Conservation (phyloP, 306 rosid genomes). For the Neltuma alba region DNA sequence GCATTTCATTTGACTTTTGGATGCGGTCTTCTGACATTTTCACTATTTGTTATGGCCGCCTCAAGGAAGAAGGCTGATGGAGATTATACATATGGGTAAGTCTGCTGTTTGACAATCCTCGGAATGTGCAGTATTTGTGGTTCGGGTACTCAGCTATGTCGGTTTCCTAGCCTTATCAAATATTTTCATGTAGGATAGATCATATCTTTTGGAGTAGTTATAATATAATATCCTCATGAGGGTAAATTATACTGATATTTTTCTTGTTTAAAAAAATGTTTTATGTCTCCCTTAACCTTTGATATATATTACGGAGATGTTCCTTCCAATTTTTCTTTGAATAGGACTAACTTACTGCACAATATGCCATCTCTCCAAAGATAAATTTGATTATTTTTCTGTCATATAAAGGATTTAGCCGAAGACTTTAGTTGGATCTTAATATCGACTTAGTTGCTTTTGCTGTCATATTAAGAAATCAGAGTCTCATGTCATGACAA, state of each 20-base stretch:
- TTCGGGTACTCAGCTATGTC: neutral
- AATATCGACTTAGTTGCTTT: neutral
- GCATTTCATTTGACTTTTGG: conserved; percentile 98
- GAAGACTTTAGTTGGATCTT: too few species aligned
- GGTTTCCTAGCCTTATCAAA: neutral
- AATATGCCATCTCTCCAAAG: neutral
- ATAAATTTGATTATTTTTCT: neutral
- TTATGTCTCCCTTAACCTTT: too few species aligned
- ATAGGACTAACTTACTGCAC: neutral
- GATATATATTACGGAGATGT: too few species aligned
- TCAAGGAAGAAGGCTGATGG: conserved; percentile 79
- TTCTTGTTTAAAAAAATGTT: neutral
- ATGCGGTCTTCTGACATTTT: conserved; percentile 93
- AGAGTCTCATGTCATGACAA: neutral
- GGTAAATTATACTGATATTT: too few species aligned
- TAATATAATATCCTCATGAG: too few species aligned
- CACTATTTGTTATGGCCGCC: conserved; percentile 86
- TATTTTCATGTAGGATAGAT: too few species aligned
- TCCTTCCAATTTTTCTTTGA: too few species aligned
- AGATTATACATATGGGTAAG: conserved; percentile 88
- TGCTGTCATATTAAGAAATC: neutral
- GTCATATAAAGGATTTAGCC: too few species aligned
- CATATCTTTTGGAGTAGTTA: too few species aligned
- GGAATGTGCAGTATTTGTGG: neutral
- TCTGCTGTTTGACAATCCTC: conserved; percentile 18